Conservation (phyloP, 2,329 filamentous ascomycete species). For the Ophiocordyceps camponoti-rufipedis region DNA sequence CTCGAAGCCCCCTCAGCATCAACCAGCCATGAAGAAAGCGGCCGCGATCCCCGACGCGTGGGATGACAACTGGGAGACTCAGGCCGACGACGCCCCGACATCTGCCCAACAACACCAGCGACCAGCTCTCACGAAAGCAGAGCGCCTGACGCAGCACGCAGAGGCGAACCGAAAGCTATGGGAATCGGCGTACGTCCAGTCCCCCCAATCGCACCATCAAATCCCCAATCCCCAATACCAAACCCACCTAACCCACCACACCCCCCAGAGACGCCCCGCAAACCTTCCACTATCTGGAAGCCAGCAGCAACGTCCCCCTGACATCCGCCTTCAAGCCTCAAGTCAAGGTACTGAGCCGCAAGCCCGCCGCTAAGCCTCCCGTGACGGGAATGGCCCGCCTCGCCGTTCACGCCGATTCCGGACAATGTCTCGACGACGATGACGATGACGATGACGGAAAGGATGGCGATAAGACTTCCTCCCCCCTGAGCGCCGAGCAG, state of each 20-base stretch:
- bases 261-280: constrained; percentile 49
- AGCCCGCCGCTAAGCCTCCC: constrained; percentile 46
- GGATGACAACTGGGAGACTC: constrained; percentile 77
- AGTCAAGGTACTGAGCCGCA: constrained; percentile 71
- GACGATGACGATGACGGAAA: background rate
- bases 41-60: constrained; percentile 55
- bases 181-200: constrained; percentile 57
- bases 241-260: background rate
- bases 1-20: background rate
- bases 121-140: constrained; percentile 45
- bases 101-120: constrained; percentile 12
- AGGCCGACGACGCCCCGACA: constrained; percentile 40
- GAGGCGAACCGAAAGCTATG: constrained; percentile 76
- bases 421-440: constrained; percentile 26
- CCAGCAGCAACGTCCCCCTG: constrained; percentile 39
- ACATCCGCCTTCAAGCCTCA: constrained; percentile 59
- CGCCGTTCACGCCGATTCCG: constrained; percentile 25
- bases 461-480: constrained; percentile 32
- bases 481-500: constrained; percentile 55
- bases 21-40: constrained; percentile 23
- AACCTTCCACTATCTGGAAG: constrained; percentile 58
- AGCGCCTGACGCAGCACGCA: constrained; percentile 61
- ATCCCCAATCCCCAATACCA: background rate
- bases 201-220: background rate
- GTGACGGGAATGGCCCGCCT: constrained; percentile 27